A percentile compares a stretch with the other conserved stretches of the same genome.
Conservation (phyloP, 257 asterid species). For the Coffea canephora region DNA sequence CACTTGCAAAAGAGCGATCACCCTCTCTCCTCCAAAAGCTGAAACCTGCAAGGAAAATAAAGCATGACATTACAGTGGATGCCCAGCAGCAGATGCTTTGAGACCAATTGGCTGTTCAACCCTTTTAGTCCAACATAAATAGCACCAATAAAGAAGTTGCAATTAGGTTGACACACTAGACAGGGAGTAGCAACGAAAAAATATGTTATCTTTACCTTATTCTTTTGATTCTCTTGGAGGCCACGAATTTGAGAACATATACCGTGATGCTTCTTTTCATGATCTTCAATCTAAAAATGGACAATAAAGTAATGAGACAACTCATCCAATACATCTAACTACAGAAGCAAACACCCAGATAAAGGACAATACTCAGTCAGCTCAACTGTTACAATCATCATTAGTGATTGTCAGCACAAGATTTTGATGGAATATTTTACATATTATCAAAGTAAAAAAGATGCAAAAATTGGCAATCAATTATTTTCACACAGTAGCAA, state of each 20-base stretch:
- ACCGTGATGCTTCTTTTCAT: constrained; percentile 42
- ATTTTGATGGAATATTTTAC: not conserved
- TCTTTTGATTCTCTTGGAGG: constrained; percentile 55
- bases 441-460: constrained; percentile 3
- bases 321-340: not conserved
- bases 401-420: not conserved
- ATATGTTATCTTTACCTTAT: constrained; percentile 46
- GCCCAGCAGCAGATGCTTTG: constrained; percentile 14
- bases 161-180: not conserved
- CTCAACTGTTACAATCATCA: not conserved
- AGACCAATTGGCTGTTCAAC: not conserved
- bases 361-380: not conserved
- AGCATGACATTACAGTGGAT: constrained; percentile 4
- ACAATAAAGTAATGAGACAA: constrained; percentile 3
- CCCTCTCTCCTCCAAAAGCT: constrained; percentile 86
- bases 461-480: not conserved
- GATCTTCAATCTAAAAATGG: constrained; percentile 55
- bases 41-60: constrained; percentile 54
- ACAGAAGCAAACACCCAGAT: not conserved
- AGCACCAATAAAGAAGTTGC: not conserved
- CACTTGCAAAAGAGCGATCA: constrained; percentile 59
- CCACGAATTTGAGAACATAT: constrained; percentile 50
- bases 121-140: not conserved
- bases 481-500: not conserved
- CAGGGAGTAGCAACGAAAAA: not conserved